Percentiles rank a stretch among this genome's conserved stretches.
These are phyloP conservation scores for Spizellomyces sp. DNA, from an alignment of 192 early-diverging fungal species.

Conservation along the genomic window DNA sequence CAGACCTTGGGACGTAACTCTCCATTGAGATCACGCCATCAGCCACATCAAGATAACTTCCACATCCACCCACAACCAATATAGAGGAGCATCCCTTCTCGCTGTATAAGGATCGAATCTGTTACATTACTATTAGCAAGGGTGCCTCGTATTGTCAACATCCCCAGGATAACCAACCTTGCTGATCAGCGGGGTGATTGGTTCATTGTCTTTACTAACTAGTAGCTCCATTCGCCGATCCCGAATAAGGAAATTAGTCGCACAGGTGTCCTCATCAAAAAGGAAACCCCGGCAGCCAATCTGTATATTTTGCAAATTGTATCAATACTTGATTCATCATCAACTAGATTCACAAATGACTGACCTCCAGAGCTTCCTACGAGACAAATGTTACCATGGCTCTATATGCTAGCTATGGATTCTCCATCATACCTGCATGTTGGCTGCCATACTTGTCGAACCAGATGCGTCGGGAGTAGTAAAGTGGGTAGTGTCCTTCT, in stretches of 20 bases:
- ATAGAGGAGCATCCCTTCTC: constrained; percentile 44
- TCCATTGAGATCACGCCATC: constrained; percentile 55
- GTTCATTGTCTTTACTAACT: constrained; percentile 48
- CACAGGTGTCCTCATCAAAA: constrained; percentile 64
- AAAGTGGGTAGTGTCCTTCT: constrained; percentile 44
- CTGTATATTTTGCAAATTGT: constrained; percentile 28
- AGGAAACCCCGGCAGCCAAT: constrained; percentile 41
- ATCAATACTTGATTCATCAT: no score
- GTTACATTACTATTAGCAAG: constrained; percentile 16
- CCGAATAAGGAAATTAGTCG: constrained; percentile 64
- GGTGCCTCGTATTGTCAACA: constrained; percentile 9
- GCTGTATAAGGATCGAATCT: constrained; percentile 37
- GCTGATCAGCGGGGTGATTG: constrained; percentile 60
- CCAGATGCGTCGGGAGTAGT: constrained; percentile 55
- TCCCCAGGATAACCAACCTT: constrained; percentile 3
- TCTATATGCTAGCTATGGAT: no score
- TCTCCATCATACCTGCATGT: constrained; percentile 44
- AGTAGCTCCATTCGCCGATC: constrained; percentile 58
- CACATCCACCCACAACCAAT: constrained; percentile 59
- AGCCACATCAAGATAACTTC: constrained; percentile 59
- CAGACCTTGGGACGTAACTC: constrained; percentile 37
- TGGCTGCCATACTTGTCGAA: constrained; percentile 62
- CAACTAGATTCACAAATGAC: no score
- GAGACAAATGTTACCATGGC: no score
- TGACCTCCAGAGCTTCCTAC: no score